phyloP scores from a whole-genome alignment of 257 asterid species.

The Rauvolfia tetraphylla region DNA sequence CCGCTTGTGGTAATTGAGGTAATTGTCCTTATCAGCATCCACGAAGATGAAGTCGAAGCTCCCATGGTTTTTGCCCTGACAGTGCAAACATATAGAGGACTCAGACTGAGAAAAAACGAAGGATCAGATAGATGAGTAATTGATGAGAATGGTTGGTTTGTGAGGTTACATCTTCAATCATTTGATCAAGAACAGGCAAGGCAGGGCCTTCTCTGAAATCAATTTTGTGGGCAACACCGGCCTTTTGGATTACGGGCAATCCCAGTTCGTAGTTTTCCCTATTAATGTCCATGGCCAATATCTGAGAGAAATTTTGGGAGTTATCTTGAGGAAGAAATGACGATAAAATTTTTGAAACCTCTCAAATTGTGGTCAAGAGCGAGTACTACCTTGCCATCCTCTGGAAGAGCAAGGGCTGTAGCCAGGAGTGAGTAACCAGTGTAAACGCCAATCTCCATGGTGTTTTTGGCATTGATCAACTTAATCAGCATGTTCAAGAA shows the following conservation, averaged over 20 bases:
- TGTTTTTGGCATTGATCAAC: constrained; percentile 80
- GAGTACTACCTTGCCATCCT: constrained; percentile 67
- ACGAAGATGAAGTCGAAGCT: constrained; percentile 27
- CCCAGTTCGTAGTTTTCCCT: constrained; percentile 33
- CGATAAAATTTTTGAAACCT: background rate
- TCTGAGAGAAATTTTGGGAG: constrained; percentile 11
- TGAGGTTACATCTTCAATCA: constrained; percentile 25
- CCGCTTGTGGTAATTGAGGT: constrained; percentile 28
- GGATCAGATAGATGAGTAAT: too few species aligned
- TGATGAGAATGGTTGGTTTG: background rate
- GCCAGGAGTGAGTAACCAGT: constrained; percentile 90
- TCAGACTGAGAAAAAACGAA: background rate
- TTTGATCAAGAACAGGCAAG: constrained; percentile 30
- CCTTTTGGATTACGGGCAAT: constrained; percentile 26
- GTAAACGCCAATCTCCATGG: constrained; percentile 91
- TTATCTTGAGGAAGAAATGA: background rate
- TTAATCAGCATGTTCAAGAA: constrained; percentile 78
- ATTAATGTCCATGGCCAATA: constrained; percentile 35
- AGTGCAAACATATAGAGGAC: background rate
- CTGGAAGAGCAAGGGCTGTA: constrained; percentile 79
- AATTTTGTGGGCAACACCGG: constrained; percentile 31
- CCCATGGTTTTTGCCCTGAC: constrained; percentile 20
- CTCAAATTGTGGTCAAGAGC: background rate
- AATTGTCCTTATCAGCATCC: constrained; percentile 33
- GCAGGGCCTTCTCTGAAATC: constrained; percentile 34